Evolutionary conservation across 2,329 filamentous ascomycete genomes (phyloP).

Genomic region (Colletotrichum melonis): DNA sequence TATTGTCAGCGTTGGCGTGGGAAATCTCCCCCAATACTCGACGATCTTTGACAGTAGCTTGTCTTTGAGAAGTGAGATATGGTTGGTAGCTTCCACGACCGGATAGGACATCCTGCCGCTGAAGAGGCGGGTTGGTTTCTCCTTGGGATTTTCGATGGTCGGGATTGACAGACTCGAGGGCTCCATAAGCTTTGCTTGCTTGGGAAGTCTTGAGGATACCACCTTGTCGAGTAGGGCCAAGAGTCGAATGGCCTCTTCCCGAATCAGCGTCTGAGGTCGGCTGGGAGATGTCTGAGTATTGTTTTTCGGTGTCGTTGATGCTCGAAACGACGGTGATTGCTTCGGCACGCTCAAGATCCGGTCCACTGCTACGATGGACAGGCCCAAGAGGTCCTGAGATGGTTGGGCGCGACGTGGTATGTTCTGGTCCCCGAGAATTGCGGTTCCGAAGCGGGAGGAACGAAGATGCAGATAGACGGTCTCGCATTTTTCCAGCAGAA

Average conservation of each 20-base stretch:
- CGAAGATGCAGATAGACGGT: conserved; percentile 26
- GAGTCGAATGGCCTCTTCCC: neutral
- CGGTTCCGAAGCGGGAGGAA: conserved; percentile 22
- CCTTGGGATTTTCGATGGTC: neutral
- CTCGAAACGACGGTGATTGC: conserved; percentile 47
- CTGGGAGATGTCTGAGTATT: neutral
- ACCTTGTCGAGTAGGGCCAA: neutral
- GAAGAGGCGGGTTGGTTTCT: conserved; percentile 26
- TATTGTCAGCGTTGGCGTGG: neutral
- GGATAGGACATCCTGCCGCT: neutral
- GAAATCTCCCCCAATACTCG: conserved; percentile 21
- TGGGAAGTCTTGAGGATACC: neutral
- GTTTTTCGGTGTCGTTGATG: conserved; percentile 40
- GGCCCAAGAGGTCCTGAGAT: conserved; percentile 53
- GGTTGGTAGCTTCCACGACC: neutral
- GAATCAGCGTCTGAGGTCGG: neutral
- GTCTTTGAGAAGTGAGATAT: neutral
- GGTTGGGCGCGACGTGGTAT: neutral
- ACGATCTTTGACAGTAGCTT: conserved; percentile 12
- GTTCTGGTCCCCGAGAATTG: neutral
- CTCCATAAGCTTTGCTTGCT: neutral
- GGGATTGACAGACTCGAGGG: neutral
- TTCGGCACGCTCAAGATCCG: conserved; percentile 48
- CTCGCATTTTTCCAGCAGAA: conserved; percentile 26
- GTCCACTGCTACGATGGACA: conserved; percentile 49